A percentile compares a stretch with the other conserved stretches of the same genome.
These are phyloP conservation scores for Blastobotrys chiropterorum DNA, from an alignment of 805 yeast species.

Conservation along the genomic window DNA sequence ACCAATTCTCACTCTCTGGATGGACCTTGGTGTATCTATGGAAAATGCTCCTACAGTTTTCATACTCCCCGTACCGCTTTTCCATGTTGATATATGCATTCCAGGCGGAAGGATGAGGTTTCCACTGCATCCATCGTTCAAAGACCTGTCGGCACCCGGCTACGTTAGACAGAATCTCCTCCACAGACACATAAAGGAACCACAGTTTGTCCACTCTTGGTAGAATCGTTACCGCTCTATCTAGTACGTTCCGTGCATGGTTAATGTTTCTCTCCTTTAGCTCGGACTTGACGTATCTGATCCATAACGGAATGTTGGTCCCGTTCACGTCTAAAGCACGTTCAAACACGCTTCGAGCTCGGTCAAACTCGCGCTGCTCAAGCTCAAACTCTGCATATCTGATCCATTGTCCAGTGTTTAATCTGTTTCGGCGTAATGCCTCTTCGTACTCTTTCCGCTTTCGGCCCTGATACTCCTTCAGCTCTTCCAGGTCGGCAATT, in stretches of 20 bases:
- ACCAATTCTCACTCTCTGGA: slow-evolving; percentile 58
- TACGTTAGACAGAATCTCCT: slow-evolving; percentile 66
- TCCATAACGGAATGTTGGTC: slow-evolving; percentile 77
- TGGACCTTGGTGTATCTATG: slow-evolving; percentile 48
- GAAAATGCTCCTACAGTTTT: slow-evolving; percentile 54
- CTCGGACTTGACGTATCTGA: slow-evolving; percentile 71
- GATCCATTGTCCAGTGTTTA: slow-evolving; percentile 83
- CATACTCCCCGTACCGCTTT: slow-evolving; percentile 52
- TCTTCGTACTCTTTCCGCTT: slow-evolving; percentile 80
- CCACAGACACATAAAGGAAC: slow-evolving; percentile 76
- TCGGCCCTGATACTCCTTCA: slow-evolving; percentile 64
- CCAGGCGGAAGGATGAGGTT: slow-evolving; percentile 65
- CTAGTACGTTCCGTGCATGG: slow-evolving; percentile 82
- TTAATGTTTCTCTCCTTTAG: slow-evolving; percentile 64
- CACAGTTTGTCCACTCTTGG: slow-evolving; percentile 84
- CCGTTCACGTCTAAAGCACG: slow-evolving; percentile 75
- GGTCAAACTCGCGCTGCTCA: slow-evolving; percentile 65
- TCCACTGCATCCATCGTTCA: slow-evolving; percentile 76
- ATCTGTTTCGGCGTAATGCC: slow-evolving; percentile 77
- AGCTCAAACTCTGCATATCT: slow-evolving; percentile 86
- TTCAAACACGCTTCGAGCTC: slow-evolving; percentile 86
- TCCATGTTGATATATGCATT: slow-evolving; percentile 68
- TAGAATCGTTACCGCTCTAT: slow-evolving; percentile 63
- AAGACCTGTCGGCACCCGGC: slow-evolving; percentile 58
- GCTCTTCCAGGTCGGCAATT: slow-evolving; percentile 72